Conservation (phyloP, 2,329 filamentous ascomycete genomes). For the Fusarium marasasianum region DNA sequence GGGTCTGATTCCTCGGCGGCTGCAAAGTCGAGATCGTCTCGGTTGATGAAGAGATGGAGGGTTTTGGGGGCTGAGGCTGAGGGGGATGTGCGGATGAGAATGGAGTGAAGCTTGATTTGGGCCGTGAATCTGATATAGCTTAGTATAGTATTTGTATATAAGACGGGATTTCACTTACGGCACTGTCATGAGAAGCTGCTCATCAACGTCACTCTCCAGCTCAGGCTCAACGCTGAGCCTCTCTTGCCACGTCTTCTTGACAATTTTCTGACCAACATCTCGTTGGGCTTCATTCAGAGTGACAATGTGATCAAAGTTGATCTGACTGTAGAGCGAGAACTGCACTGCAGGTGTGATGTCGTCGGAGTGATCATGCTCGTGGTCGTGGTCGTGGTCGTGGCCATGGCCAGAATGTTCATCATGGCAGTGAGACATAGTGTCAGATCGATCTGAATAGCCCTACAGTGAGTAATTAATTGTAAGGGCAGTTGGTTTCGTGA, state of each 20-base stretch:
- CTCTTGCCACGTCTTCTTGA: constrained; percentile 92
- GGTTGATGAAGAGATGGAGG: constrained; percentile 88
- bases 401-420: constrained; percentile 62
- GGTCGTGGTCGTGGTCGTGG: constrained; percentile 65
- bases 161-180: constrained; percentile 69
- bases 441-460: background rate
- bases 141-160: background rate
- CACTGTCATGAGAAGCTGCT: constrained; percentile 91
- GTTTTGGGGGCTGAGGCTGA: constrained; percentile 79
- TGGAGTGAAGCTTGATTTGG: constrained; percentile 90
- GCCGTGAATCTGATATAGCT: constrained; percentile 77
- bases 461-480: background rate
- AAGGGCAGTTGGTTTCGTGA: background rate
- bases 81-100: constrained; percentile 83
- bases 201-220: constrained; percentile 86
- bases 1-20: constrained; percentile 74
- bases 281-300: constrained; percentile 83
- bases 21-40: constrained; percentile 85
- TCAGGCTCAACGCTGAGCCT: constrained; percentile 76
- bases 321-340: constrained; percentile 88
- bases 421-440: constrained; percentile 58
- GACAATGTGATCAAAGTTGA: constrained; percentile 85
- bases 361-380: constrained; percentile 86
- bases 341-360: constrained; percentile 93
- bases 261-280: constrained; percentile 75